Percentiles rank a stretch among this genome's conserved stretches.
These are phyloP conservation scores for Pythium sp. DNA, from an alignment of 352 stramenopile genomes.

Conservation along the genomic window DNA sequence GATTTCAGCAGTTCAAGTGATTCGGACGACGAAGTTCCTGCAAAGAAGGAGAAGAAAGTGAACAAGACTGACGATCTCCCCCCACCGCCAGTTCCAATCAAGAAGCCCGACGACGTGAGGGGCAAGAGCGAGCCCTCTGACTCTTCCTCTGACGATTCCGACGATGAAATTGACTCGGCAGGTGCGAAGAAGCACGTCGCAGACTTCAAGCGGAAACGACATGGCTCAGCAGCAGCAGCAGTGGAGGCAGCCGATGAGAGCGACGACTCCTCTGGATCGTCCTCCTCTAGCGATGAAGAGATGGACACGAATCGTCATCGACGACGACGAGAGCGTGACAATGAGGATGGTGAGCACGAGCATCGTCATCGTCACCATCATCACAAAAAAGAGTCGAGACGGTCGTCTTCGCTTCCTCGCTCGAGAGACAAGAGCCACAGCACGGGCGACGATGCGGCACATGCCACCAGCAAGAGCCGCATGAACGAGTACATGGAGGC, in stretches of 20 bases:
- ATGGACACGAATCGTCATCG: conserved; percentile 10
- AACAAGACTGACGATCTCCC: background rate
- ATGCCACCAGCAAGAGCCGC: conserved; percentile 53
- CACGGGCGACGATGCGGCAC: conserved; percentile 22
- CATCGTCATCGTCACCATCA: conserved; percentile 23
- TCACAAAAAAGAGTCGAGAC: conserved; percentile 18
- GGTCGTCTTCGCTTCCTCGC: conserved; percentile 36
- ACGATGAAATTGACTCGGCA: conserved; percentile 18
- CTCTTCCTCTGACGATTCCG: conserved; percentile 25
- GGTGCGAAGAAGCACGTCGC: conserved; percentile 14
- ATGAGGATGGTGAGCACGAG: conserved; percentile 6
- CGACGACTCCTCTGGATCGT: conserved; percentile 8
- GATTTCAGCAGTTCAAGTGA: conserved; percentile 50
- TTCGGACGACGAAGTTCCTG: conserved; percentile 24
- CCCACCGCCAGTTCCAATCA: conserved; percentile 1
- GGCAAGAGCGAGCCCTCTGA: conserved; percentile 19
- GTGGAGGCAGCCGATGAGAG: conserved; percentile 6
- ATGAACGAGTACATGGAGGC: conserved; percentile 91
- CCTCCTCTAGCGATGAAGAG: conserved; percentile 17
- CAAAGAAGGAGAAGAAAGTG: background rate
- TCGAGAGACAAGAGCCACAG: conserved; percentile 42
- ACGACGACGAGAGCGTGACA: conserved; percentile 24
- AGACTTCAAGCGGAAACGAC: conserved; percentile 23
- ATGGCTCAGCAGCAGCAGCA: background rate
- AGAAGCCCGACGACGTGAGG: conserved; percentile 10